Percentiles rank a stretch among this genome's conserved stretches.
Conservation (phyloP, 2,329 filamentous ascomycete species). For the Aspergillus quadricinctus region DNA sequence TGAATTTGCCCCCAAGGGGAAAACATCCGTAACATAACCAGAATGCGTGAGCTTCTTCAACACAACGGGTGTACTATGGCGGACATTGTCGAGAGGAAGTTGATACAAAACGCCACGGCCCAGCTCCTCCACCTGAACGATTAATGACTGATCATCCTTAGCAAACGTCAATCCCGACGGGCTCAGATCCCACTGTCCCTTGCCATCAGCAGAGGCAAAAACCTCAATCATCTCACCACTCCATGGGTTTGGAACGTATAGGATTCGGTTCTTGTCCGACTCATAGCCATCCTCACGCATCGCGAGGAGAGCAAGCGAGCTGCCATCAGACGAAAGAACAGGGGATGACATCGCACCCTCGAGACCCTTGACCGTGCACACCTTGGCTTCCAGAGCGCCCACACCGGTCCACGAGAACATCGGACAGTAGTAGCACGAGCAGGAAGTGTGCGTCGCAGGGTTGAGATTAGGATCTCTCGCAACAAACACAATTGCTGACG, state of each 20-base stretch:
- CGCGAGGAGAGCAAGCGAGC: constrained; percentile 40
- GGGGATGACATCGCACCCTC: constrained; percentile 44
- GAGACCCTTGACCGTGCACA: constrained; percentile 30
- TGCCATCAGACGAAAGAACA: constrained; percentile 42
- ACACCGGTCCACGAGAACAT: constrained; percentile 41
- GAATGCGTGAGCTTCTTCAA: constrained; percentile 37
- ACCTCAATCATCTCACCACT: constrained; percentile 36
- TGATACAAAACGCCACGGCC: constrained; percentile 43
- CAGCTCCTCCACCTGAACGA: constrained; percentile 39
- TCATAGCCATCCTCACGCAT: constrained; percentile 46
- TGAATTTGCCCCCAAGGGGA: constrained; percentile 30
- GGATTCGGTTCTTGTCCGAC: constrained; percentile 44
- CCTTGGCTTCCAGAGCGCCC: constrained; percentile 25
- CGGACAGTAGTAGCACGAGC: constrained; percentile 43
- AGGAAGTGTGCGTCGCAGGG: constrained; percentile 44
- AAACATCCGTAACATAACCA: constrained; percentile 40
- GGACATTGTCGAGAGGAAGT: constrained; percentile 29
- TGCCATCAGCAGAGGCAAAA: constrained; percentile 34
- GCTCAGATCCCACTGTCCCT: constrained; percentile 41
- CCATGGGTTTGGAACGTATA: constrained; percentile 41
- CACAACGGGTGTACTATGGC: constrained; percentile 24
- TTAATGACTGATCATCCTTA: constrained; percentile 38
- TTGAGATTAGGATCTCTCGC: constrained; percentile 44
- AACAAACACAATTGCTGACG: constrained; percentile 43
- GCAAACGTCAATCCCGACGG: constrained; percentile 40